Evolutionary conservation across 2,329 filamentous ascomycete genomes (phyloP), one percentile per base, ranked within the genome.

Genomic region (Talaromyces sp.): DNA sequence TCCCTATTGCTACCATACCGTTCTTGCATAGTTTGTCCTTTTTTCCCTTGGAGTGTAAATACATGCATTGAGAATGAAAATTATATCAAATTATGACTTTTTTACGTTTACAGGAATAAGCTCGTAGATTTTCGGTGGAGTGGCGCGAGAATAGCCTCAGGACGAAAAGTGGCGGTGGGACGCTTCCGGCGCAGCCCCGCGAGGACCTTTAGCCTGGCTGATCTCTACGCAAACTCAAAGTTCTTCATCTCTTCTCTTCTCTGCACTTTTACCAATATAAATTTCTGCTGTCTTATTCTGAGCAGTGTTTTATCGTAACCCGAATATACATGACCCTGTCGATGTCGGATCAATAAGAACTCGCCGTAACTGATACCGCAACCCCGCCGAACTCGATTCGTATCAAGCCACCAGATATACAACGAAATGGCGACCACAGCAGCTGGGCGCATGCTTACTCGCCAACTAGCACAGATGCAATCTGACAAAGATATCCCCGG

Each of bases 391-490:
- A 31, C 35, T 7, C 54, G 19, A 54, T 31, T 31, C 27, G 39
- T 13, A 57, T 56, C 60, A 37, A 14, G 24, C 11, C 52, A 14
- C 48, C 7, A 47, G 16, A 61, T 19, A 59, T n/a, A 56, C 37
- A 57, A 31, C 47, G 57, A 10, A 57, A 81, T 82, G 76, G 77
- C 80, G 64, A 79, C 79, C 47, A 78, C 81, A 57, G 70, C 76
- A 41, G 76, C 78, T 47, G 76, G 82, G 81, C 67, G 88, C 67
- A 87, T 98, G 69, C 87, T 99, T 56, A 82, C 85, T 71, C 88
- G 91, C 65, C 94, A 98, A 80, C 87, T 98, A 69, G 96, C 96
- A 82, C 89, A 96, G 76, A 98, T 99, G 87, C 92, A 96, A 79
- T 88, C 85, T 27, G 89, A 92, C 76, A 94, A 93, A 75, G 93